These are phyloP conservation scores for Euphorbia pulcherrima DNA, from an alignment of 345 rosid species.

Conservation along the genomic window DNA sequence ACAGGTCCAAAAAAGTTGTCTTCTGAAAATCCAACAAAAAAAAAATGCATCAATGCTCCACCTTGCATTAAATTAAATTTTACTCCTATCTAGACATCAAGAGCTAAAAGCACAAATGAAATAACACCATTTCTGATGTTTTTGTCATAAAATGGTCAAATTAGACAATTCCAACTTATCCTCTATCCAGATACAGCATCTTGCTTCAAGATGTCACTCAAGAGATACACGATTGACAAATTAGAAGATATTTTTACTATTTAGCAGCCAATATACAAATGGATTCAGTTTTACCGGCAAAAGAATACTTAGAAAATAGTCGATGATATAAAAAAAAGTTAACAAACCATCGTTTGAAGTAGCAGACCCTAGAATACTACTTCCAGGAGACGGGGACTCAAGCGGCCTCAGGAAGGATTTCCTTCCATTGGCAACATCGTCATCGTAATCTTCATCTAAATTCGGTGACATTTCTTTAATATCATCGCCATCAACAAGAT, in stretches of 20 bases:
- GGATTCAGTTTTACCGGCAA: no score
- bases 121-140: neutral
- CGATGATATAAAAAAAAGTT: neutral
- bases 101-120: neutral
- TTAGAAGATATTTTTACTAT: neutral
- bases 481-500: constrained; percentile 57
- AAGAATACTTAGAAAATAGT: neutral
- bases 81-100: neutral
- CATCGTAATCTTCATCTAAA: constrained; percentile 32
- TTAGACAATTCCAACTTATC: neutral
- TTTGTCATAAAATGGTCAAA: neutral
- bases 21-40: constrained; percentile 32
- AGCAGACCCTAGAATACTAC: constrained; percentile 65
- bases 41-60: constrained; percentile 19
- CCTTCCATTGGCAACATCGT: constrained; percentile 23
- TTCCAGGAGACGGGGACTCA: constrained; percentile 78
- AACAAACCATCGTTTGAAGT: constrained; percentile 57
- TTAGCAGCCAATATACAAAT: neutral
- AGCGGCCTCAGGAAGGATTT: constrained; percentile 56
- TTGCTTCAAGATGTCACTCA: neutral
- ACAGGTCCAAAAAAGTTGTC: constrained; percentile 87
- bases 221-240: neutral
- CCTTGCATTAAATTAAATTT: neutral
- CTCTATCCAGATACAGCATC: neutral
- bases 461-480: constrained; percentile 27